Base-by-base conservation (phyloP, 305 asterid genomes). In the Fraxinus velutina region DNA sequence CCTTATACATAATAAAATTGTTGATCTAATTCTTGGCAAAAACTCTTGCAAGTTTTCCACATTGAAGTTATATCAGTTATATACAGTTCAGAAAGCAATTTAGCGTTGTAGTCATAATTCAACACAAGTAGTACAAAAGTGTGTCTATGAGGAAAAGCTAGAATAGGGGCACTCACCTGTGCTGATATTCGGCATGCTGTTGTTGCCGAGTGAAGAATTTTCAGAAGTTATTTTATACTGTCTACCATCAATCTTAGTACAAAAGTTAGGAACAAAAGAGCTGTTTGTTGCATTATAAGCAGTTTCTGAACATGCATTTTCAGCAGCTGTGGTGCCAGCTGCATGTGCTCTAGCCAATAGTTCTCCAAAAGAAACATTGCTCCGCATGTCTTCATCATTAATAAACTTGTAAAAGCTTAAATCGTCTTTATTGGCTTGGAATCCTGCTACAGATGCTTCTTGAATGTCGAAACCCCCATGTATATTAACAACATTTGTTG, bases 261-360 rank as follows among this genome's bases (percentile, higher is more conserved):
- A 62, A 62, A 76, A 82, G 80, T 30, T n/a, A 19, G 84, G 78
- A 47, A 73, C n/a, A 10, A 79, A 79, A 57, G 68, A 57, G 68
- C 29, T 57, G 68, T 19, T 57, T 57, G 29, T 57, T 19, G 68
- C 29, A 57, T 57, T 57, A 57, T 57, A 57, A 57, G 29, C 29
- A 57, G 68, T 19, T 57, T 19, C 12, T 19, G 68, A 19, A 57
- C 68, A 81, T 39, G 78, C 88, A 62, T 77, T 86, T 37, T 81
- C 89, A 6, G 76, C 32, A 12, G 77, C 80, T 27, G 68, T 57
- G 29, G 68, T 57, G 27, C 68, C 29, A 57, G 68, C 27, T 19
- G 27, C 68, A 64, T 88, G 82, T 64, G 91, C 93, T 15, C 86
- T 77, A 64, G 88, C 91, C 87, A 95, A 84, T 79, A 92, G 90